Percentiles rank a stretch among this genome's conserved stretches.
phyloP scores from a whole-genome alignment of 805 yeast species.

The Lachancea sp. region DNA sequence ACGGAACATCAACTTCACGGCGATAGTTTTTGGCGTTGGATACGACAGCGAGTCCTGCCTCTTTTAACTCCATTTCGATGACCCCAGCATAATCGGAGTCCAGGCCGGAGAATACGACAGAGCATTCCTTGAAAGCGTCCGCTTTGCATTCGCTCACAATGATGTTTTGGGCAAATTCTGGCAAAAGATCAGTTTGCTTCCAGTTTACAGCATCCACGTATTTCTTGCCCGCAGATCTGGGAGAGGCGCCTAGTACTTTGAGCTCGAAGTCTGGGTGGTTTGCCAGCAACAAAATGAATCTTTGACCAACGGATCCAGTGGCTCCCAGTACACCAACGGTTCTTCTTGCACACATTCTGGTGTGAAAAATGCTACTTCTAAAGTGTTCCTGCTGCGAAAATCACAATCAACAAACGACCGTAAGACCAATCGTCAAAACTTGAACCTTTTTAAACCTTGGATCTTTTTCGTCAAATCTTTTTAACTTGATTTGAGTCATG shows the following conservation, averaged over 20 bases:
- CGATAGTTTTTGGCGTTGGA: slow-evolving; percentile 97
- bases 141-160: slow-evolving; percentile 73
- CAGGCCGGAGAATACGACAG: slow-evolving; percentile 88
- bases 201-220: slow-evolving; percentile 84
- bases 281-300: slow-evolving; percentile 78
- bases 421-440: too few relatives aligned
- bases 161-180: slow-evolving; percentile 55
- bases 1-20: slow-evolving; percentile 79
- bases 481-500: too few relatives aligned
- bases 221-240: slow-evolving; percentile 86
- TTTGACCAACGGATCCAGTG: slow-evolving; percentile 96
- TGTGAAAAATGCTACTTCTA: not conserved
- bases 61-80: slow-evolving; percentile 78
- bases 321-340: slow-evolving; percentile 91
- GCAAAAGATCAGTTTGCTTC: slow-evolving; percentile 87
- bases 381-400: too few relatives aligned
- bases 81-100: slow-evolving; percentile 92
- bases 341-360: slow-evolving; percentile 31
- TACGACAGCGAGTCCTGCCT: slow-evolving; percentile 73
- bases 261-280: slow-evolving; percentile 88
- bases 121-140: slow-evolving; percentile 79
- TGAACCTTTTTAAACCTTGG: too few relatives aligned
- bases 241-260: slow-evolving; percentile 81
- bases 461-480: too few relatives aligned
- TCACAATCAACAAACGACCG: too few relatives aligned